Evolutionary conservation across 192 early-diverging fungal species (phyloP).

Genomic region (Backusella westeae): DNA sequence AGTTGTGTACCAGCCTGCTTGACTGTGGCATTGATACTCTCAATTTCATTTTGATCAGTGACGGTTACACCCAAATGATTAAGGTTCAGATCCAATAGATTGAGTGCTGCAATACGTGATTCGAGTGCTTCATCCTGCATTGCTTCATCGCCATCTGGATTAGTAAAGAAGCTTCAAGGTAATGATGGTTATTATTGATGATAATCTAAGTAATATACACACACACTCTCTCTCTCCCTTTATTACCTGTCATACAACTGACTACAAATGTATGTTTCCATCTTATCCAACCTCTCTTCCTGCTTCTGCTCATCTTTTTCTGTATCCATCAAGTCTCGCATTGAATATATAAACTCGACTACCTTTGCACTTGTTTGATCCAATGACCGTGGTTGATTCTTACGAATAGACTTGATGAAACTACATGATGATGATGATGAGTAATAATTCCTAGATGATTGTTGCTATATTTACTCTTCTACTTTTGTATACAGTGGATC

Average conservation of each 20-base stretch:
- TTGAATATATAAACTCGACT: conserved; percentile 17
- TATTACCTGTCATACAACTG: conserved; percentile 41
- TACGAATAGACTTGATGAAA: conserved; percentile 27
- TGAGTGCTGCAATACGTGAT: conserved; percentile 66
- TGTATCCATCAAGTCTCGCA: conserved; percentile 14
- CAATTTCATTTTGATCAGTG: conserved; percentile 35
- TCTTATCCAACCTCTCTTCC: conserved; percentile 44
- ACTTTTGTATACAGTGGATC: not conserved
- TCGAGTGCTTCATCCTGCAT: conserved; percentile 60
- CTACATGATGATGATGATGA: conserved; percentile 2
- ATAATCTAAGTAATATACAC: no score
- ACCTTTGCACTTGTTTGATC: conserved; percentile 13
- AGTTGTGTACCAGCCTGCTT: conserved; percentile 41
- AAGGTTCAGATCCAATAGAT: conserved; percentile 56
- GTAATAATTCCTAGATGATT: no score
- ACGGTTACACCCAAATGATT: conserved; percentile 58
- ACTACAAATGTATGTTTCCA: conserved; percentile 45
- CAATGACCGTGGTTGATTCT: conserved; percentile 17
- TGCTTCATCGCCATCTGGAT: conserved; percentile 48
- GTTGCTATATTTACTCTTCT: not conserved
- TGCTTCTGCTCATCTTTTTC: conserved; percentile 8
- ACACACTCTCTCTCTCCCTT: no score
- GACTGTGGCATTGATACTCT: conserved; percentile 39
- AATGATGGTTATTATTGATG: no score
- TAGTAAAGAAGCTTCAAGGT: conserved; percentile 30